Evolutionary conservation across 192 early-diverging fungal species (phyloP).

Genomic region (Linnemannia zychae): DNA sequence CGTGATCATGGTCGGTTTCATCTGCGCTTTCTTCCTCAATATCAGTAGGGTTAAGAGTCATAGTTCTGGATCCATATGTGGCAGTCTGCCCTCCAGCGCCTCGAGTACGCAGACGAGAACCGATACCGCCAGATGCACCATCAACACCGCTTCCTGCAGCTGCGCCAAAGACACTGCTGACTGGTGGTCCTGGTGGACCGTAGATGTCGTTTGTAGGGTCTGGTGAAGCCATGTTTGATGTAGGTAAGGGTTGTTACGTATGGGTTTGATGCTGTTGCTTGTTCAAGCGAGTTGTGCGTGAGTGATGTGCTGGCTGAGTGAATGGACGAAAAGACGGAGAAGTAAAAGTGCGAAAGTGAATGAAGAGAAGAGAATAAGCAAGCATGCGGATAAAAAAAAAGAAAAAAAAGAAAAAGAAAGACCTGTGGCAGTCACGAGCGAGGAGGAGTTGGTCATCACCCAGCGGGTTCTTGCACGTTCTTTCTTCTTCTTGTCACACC

Average conservation of each 20-base stretch:
- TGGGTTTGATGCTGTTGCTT: neutral
- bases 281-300: neutral
- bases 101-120: conserved; percentile 11
- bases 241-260: neutral
- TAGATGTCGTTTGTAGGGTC: conserved; percentile 36
- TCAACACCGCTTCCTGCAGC: neutral
- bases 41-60: conserved; percentile 50
- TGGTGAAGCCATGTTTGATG: conserved; percentile 2
- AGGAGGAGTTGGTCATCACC: neutral
- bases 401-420: neutral
- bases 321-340: neutral
- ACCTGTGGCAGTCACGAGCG: neutral
- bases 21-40: conserved; percentile 27
- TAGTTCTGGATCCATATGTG: conserved; percentile 51
- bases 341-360: neutral
- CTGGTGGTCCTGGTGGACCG: conserved; percentile 19
- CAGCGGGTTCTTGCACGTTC: neutral
- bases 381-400: neutral
- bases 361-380: no score
- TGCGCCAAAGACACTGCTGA: conserved; percentile 11
- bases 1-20: conserved; percentile 33
- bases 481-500: neutral
- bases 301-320: neutral
- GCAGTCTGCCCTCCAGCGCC: conserved; percentile 35
- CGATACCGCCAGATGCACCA: neutral